phyloP scores from a whole-genome alignment of 768 basidiomycete genomes.

The Austroboletus festivus region DNA sequence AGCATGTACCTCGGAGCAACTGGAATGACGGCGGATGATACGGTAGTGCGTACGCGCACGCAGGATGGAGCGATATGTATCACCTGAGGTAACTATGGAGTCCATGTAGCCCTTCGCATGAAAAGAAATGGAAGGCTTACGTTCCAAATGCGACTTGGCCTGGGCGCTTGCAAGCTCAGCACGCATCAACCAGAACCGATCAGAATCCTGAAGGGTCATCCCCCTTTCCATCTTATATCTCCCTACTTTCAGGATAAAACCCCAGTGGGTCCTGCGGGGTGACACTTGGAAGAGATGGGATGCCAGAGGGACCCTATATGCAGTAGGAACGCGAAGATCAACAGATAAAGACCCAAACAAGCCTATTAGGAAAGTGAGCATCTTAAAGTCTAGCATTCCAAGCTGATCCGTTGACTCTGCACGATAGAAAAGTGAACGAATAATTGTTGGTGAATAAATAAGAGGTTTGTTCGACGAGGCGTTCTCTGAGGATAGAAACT shows the following conservation, averaged over 20 bases:
- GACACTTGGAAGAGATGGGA: constrained; percentile 24
- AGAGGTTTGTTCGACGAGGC: constrained; percentile 7
- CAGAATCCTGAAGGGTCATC: constrained; percentile 37
- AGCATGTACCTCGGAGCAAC: constrained; percentile 43
- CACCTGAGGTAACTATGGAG: constrained; percentile 11
- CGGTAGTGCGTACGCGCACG: constrained; percentile 42
- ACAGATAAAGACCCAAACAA: constrained; percentile 52
- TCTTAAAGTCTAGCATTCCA: constrained; percentile 31
- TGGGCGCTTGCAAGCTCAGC: constrained; percentile 36
- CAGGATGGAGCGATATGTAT: constrained; percentile 15
- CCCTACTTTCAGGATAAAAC: constrained; percentile 44
- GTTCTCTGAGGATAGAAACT: constrained; percentile 14
- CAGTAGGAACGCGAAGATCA: constrained; percentile 20
- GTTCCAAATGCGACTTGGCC: not conserved
- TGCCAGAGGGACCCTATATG: constrained; percentile 30
- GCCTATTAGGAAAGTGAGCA: constrained; percentile 42
- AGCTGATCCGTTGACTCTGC: constrained; percentile 35
- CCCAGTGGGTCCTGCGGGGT: constrained; percentile 41
- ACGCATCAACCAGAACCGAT: constrained; percentile 63
- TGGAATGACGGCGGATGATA: constrained; percentile 36
- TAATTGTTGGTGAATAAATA: constrained; percentile 26
- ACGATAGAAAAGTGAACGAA: constrained; percentile 40
- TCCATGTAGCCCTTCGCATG: constrained; percentile 6
- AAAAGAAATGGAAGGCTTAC: constrained; percentile 15
- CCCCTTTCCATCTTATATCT: constrained; percentile 41